Conservation (phyloP, 805 yeast genomes). For the Ascoidea rubescens region DNA sequence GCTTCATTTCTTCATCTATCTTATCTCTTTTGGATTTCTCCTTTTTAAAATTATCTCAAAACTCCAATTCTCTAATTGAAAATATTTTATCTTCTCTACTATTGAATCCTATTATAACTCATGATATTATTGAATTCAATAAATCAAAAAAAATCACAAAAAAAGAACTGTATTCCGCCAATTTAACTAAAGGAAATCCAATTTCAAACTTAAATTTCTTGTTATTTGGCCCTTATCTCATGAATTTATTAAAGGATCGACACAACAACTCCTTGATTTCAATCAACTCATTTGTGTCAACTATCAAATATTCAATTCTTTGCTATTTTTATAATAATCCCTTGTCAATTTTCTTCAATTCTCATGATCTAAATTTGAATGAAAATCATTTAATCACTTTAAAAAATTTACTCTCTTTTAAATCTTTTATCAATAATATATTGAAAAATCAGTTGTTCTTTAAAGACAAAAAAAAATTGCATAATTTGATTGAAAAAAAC, state of each 20-base stretch:
- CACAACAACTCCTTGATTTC: not conserved
- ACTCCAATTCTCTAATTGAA: too few relatives aligned
- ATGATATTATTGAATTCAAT: too few relatives aligned
- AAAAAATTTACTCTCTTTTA: not conserved
- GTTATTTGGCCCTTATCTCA: not conserved
- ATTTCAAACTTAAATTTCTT: too few relatives aligned
- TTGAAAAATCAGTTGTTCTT: not conserved
- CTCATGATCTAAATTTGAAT: not conserved
- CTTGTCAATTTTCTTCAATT: not conserved
- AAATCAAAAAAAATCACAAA: too few relatives aligned
- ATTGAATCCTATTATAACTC: too few relatives aligned
- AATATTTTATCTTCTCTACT: too few relatives aligned
- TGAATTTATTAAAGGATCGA: not conserved
- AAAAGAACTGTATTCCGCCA: not conserved
- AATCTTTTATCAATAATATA: too few relatives aligned
- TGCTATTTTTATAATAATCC: not conserved
- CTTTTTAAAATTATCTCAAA: too few relatives aligned
- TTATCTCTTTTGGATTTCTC: too few relatives aligned
- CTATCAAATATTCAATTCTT: not conserved
- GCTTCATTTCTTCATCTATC: too few relatives aligned
- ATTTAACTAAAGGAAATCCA: too few relatives aligned
- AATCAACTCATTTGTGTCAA: not conserved
- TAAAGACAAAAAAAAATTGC: not conserved
- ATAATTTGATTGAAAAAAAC: too few relatives aligned
- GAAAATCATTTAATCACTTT: not conserved